Conservation (phyloP, 2,329 filamentous ascomycete species). For the Trichoderma aggressivum region DNA sequence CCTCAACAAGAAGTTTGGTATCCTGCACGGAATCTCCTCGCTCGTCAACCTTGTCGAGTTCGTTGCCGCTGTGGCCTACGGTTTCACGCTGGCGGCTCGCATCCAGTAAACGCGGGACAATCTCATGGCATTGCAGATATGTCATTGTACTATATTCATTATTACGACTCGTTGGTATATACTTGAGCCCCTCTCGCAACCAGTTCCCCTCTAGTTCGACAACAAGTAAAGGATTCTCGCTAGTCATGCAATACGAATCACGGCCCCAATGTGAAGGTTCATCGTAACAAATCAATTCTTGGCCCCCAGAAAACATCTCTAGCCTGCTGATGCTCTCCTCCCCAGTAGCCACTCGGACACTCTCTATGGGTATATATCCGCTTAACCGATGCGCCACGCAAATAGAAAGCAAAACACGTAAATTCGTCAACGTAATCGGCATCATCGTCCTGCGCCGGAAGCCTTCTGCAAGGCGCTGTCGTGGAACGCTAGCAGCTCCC, state of each 20-base stretch:
- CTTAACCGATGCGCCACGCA: constrained; percentile 5
- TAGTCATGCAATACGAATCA: background rate
- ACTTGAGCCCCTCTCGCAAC: background rate
- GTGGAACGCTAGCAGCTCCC: constrained; percentile 42
- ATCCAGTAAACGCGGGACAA: constrained; percentile 42
- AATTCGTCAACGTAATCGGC: background rate
- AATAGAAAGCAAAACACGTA: background rate
- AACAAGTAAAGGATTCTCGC: background rate
- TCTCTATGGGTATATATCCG: constrained; percentile 8
- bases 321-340: constrained; percentile 8
- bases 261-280: background rate
- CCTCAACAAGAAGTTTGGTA: constrained; percentile 74
- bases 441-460: background rate
- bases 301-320: background rate
- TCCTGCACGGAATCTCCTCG: constrained; percentile 77
- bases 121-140: background rate
- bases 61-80: constrained; percentile 71
- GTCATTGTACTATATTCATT: background rate
- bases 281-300: background rate
- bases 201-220: background rate
- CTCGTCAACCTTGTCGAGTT: constrained; percentile 73
- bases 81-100: constrained; percentile 65
- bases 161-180: background rate
- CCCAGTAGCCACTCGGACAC: constrained; percentile 1
- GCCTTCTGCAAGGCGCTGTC: constrained; percentile 23